Percentiles rank a stretch among this genome's conserved stretches.
These are phyloP conservation scores for Fraxinus cuspidata DNA, from an alignment of 257 asterid genomes.

Conservation along the genomic window DNA sequence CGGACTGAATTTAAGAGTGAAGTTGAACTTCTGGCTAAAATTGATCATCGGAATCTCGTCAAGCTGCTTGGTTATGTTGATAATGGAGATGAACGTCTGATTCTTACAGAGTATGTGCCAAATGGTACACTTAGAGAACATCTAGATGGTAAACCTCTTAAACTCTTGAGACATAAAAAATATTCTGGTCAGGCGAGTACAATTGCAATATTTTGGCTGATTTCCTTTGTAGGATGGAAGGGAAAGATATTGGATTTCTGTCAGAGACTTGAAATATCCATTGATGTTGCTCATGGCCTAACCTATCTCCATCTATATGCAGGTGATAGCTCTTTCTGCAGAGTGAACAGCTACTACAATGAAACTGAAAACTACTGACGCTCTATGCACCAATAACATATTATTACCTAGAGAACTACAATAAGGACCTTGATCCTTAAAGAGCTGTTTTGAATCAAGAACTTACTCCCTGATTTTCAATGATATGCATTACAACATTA, in stretches of 20 bases:
- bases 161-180: conserved; percentile 16
- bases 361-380: background rate
- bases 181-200: background rate
- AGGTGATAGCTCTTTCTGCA: conserved; percentile 48
- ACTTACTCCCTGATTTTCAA: background rate
- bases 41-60: conserved; percentile 93
- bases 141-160: conserved; percentile 72
- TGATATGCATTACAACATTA: conserved; percentile 3
- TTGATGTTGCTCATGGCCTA: conserved; percentile 90
- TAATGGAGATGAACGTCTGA: conserved; percentile 77
- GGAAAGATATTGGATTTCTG: conserved; percentile 81
- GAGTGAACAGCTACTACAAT: background rate
- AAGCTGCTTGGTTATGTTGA: conserved; percentile 93
- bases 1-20: conserved; percentile 80
- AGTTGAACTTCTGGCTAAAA: conserved; percentile 92
- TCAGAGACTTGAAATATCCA: conserved; percentile 92
- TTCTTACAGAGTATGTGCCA: conserved; percentile 89
- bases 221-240: conserved; percentile 57
- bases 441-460: conserved; percentile 10
- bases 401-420: background rate
- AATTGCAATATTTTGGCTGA: conserved; percentile 24
- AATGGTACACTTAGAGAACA: conserved; percentile 97
- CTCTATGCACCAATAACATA: background rate
- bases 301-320: conserved; percentile 94
- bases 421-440: background rate